These are phyloP conservation scores for Papiliotrema flavescens DNA, from an alignment of 1,284 basidiomycete genomes.

Conservation along the genomic window DNA sequence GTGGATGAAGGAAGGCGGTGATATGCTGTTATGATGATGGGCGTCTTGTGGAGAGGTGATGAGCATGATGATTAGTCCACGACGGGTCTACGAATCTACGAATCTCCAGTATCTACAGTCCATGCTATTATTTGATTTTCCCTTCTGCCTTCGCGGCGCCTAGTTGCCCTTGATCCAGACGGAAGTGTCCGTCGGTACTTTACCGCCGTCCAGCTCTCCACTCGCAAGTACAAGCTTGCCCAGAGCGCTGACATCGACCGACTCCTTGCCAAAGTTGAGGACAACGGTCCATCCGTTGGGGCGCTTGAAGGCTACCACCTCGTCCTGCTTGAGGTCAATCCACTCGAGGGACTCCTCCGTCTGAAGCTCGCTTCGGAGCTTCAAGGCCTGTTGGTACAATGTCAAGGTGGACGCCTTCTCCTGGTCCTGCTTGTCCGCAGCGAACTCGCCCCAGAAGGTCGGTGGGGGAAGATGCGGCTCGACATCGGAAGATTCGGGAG, in stretches of 20 bases:
- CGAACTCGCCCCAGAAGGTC: conserved; percentile 22
- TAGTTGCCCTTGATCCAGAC: background rate
- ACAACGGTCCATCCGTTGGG: conserved; percentile 41
- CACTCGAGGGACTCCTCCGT: conserved; percentile 35
- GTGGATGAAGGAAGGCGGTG: conserved; percentile 45
- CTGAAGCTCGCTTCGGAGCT: conserved; percentile 27
- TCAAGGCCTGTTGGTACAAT: conserved; percentile 33
- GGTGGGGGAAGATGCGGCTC: conserved; percentile 36
- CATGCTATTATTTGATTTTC: too few relatives aligned
- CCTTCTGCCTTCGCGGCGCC: too few relatives aligned
- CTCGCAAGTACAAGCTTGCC: background rate
- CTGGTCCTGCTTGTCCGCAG: conserved; percentile 30
- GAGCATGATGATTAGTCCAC: too few relatives aligned
- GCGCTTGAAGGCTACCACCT: conserved; percentile 31
- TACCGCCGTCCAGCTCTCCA: background rate
- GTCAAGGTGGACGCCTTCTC: conserved; percentile 30
- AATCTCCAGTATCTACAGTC: too few relatives aligned
- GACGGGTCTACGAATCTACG: too few relatives aligned
- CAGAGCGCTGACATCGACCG: background rate
- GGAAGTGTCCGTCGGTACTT: background rate
- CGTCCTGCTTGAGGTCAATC: conserved; percentile 15
- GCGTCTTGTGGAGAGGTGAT: too few relatives aligned
- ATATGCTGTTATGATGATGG: conserved; percentile 29
- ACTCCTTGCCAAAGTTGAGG: conserved; percentile 22
- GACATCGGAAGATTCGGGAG: conserved; percentile 12